Percentiles rank a stretch among this genome's conserved stretches.
phyloP scores from a whole-genome alignment of 2,329 filamentous ascomycete genomes.

The Colletotrichum sp. region DNA sequence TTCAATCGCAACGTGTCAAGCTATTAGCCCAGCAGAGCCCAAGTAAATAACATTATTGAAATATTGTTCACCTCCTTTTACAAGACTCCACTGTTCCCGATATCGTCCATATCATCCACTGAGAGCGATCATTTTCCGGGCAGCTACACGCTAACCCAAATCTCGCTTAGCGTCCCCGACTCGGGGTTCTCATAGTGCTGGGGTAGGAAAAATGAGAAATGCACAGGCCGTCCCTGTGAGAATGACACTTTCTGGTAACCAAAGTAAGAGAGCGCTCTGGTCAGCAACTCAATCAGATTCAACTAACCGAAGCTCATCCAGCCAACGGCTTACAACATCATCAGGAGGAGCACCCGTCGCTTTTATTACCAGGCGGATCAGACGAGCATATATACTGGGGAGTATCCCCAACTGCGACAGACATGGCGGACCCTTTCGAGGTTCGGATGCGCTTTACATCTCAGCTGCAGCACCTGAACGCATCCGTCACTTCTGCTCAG shows the following conservation, averaged over 20 bases:
- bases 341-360: background rate
- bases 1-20: background rate
- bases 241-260: background rate
- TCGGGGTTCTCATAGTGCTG: background rate
- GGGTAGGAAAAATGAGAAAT: background rate
- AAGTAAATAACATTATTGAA: background rate
- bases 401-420: conserved; percentile 1
- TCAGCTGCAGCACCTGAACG: conserved; percentile 89
- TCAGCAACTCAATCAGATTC: background rate
- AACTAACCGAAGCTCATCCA: background rate
- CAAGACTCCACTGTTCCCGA: conserved; percentile 15
- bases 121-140: background rate
- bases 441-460: conserved; percentile 96
- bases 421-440: conserved; percentile 86
- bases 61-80: conserved; percentile 14
- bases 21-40: background rate
- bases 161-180: background rate
- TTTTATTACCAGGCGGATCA: background rate
- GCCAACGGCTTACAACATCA: background rate
- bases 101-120: conserved; percentile 13
- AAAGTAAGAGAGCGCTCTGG: background rate
- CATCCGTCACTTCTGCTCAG: conserved; percentile 84
- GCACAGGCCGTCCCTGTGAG: conserved; percentile 6
- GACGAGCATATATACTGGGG: background rate
- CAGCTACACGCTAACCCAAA: background rate